Evolutionary conservation across 441 rosid genomes (phyloP).

Genomic region (Oxalis stricta): DNA sequence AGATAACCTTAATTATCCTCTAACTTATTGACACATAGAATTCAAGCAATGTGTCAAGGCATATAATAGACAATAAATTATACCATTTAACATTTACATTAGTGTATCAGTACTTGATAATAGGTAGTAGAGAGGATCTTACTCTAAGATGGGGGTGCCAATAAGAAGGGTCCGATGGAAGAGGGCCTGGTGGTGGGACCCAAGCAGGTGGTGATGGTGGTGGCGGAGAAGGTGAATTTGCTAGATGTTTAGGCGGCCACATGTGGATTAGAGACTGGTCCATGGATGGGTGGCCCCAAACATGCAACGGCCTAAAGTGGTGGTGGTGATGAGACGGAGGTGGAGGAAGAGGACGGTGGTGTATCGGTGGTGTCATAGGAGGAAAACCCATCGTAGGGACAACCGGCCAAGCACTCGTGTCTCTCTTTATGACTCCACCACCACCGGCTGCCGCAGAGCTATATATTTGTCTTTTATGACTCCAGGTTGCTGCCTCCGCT

Average conservation of each 20-base stretch:
- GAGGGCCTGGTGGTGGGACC: slow-evolving; percentile 25
- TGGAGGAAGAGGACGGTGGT: no score
- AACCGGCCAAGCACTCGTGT: slow-evolving; percentile 37
- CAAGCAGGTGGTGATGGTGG: slow-evolving; percentile 22
- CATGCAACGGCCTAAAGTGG: slow-evolving; percentile 54
- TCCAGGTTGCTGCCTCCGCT: slow-evolving; percentile 84
- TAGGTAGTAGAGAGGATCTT: neutral
- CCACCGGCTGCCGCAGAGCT: slow-evolving; percentile 20
- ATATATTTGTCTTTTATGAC: slow-evolving; percentile 49
- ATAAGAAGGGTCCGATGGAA: slow-evolving; percentile 34
- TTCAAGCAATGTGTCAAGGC: no score
- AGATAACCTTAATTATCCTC: neutral
- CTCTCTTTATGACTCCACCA: slow-evolving; percentile 34
- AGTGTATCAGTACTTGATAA: neutral
- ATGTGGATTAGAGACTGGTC: slow-evolving; percentile 30
- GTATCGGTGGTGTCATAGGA: slow-evolving; percentile 33
- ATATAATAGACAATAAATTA: no score
- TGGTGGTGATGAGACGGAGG: slow-evolving; percentile 33
- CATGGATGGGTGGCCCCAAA: slow-evolving; percentile 81
- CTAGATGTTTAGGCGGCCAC: slow-evolving; percentile 58
- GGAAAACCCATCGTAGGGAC: slow-evolving; percentile 76
- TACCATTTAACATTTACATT: no score
- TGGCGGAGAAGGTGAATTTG: slow-evolving; percentile 28
- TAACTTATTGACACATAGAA: neutral
- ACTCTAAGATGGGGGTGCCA: slow-evolving; percentile 33